A percentile compares a stretch with the other conserved stretches of the same genome.
phyloP scores from a whole-genome alignment of 768 basidiomycete genomes.

The Mrakia gelida region DNA sequence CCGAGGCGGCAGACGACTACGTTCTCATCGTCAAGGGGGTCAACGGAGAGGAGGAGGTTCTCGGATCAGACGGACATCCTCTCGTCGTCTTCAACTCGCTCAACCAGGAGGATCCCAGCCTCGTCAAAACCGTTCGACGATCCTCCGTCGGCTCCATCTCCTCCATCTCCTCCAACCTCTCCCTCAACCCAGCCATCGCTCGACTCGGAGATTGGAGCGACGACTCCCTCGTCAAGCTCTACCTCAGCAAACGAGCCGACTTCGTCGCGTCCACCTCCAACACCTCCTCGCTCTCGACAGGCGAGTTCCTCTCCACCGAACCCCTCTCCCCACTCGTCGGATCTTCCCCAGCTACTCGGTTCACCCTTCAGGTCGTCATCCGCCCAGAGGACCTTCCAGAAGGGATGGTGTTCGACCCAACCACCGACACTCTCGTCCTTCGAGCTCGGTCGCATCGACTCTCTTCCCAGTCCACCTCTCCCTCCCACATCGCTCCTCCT shows the following conservation, averaged over 20 bases:
- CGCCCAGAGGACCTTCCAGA: conserved; percentile 89
- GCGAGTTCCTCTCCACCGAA: conserved; percentile 15
- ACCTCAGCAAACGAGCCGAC: conserved; percentile 63
- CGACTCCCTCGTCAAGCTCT: conserved; percentile 94
- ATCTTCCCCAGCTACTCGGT: conserved; percentile 66
- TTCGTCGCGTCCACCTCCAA: conserved; percentile 1
- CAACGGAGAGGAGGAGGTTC: conserved; percentile 72
- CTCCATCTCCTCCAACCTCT: conserved; percentile 85
- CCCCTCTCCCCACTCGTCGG: conserved; percentile 14
- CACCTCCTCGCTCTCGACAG: conserved; percentile 11
- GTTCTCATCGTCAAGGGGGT: conserved; percentile 91
- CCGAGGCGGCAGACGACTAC: conserved; percentile 58
- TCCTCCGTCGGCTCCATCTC: conserved; percentile 91
- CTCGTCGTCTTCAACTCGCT: conserved; percentile 84
- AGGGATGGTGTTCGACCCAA: conserved; percentile 87
- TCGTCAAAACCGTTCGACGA: conserved; percentile 67
- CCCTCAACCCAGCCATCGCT: conserved; percentile 91
- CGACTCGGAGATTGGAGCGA: conserved; percentile 92
- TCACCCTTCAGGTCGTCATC: conserved; percentile 80
- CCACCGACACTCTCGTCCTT: conserved; percentile 90
- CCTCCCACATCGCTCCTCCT: conserved; percentile 31
- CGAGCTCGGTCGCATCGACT: conserved; percentile 54
- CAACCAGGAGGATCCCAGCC: conserved; percentile 50
- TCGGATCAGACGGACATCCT: conserved; percentile 65
- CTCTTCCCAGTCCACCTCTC: background rate